A percentile compares a stretch with the other conserved stretches of the same genome.
Conservation (phyloP, 306 rosid genomes). For the Vicia sativa region DNA sequence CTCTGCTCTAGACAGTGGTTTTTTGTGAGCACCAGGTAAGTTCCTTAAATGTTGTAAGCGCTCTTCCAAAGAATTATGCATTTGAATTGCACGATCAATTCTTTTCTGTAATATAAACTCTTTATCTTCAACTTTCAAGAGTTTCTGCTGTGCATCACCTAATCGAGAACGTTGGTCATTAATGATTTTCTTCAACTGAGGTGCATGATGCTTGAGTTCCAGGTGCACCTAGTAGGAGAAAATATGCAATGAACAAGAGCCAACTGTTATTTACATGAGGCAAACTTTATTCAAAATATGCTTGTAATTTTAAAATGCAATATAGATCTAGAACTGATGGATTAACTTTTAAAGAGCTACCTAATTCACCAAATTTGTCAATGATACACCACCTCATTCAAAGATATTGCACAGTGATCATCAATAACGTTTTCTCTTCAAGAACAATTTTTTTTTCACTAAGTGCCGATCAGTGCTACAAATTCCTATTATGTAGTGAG, state of each 20-base stretch:
- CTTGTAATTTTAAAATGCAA: not conserved
- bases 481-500: not conserved
- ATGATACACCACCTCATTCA: constrained; percentile 8
- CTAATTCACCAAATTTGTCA: constrained; percentile 22
- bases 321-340: constrained; percentile 24
- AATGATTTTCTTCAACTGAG: constrained; percentile 76
- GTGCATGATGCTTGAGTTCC: constrained; percentile 87
- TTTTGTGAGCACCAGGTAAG: constrained; percentile 75
- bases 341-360: constrained; percentile 22
- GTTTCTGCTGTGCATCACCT: constrained; percentile 59
- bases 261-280: constrained; percentile 27
- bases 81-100: constrained; percentile 56
- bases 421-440: constrained; percentile 3
- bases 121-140: constrained; percentile 66
- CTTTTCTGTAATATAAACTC: constrained; percentile 56
- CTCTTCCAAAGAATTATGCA: constrained; percentile 71
- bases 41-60: constrained; percentile 66
- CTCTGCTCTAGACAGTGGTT: constrained; percentile 89
- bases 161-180: constrained; percentile 72
- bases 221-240: constrained; percentile 64
- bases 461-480: not conserved
- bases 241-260: constrained; percentile 18
- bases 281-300: constrained; percentile 19
- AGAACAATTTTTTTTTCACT: not conserved
- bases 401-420: constrained; percentile 17